A percentile compares a stretch with the other conserved stretches of the same genome.
Conservation (phyloP, 331 rosid genomes). For the Acacia concinna region DNA sequence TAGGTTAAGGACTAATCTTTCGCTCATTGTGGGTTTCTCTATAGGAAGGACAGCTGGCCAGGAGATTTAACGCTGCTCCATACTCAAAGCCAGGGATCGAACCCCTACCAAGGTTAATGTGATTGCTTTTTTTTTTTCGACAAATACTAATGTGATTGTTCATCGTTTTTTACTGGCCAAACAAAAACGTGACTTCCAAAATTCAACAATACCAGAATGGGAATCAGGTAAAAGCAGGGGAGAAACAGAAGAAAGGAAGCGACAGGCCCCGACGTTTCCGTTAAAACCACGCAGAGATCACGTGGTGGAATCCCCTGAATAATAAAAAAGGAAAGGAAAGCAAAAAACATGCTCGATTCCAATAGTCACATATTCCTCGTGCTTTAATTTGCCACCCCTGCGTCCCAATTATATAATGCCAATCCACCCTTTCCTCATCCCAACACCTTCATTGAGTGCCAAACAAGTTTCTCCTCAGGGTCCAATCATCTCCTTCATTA, state of each 20-base stretch:
- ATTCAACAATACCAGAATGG: neutral
- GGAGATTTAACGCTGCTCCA: too few relatives aligned
- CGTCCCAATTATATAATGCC: neutral
- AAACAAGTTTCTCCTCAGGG: neutral
- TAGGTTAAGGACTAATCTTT: too few relatives aligned
- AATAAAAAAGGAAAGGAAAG: neutral
- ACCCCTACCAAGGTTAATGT: too few relatives aligned
- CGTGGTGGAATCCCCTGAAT: neutral
- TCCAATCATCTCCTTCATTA: neutral
- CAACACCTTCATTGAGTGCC: neutral
- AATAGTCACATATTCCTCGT: constrained; percentile 59
- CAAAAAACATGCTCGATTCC: neutral
- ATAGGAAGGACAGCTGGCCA: too few relatives aligned
- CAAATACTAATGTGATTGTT: too few relatives aligned
- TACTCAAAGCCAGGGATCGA: too few relatives aligned
- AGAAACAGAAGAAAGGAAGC: neutral
- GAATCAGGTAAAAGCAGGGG: neutral
- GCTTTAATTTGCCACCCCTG: constrained; percentile 37
- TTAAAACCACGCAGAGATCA: neutral
- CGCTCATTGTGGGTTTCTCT: too few relatives aligned
- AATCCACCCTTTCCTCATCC: neutral
- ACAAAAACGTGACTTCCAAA: too few relatives aligned
- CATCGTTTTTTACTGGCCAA: too few relatives aligned
- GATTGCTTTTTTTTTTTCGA: too few relatives aligned
- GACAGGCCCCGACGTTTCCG: neutral